Conservation (phyloP, 257 asterid species). For the Mitragyna speciosa region DNA sequence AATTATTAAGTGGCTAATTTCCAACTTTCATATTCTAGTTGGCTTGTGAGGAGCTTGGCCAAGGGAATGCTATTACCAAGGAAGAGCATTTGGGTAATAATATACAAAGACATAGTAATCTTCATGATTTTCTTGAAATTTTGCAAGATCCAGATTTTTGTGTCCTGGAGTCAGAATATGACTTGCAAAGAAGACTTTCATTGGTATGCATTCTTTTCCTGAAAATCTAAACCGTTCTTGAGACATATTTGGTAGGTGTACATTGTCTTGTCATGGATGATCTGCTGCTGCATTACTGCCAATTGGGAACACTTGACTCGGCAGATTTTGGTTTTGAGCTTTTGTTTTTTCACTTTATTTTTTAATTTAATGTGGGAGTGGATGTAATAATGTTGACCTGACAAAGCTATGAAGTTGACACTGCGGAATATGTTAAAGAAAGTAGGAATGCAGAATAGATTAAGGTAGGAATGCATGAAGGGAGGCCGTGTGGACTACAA, state of each 20-base stretch:
- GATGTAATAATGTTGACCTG: too few species aligned
- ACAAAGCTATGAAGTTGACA: background rate
- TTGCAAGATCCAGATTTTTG: constrained; percentile 59
- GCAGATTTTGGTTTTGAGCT: background rate
- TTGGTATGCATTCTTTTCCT: constrained; percentile 41
- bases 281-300: background rate
- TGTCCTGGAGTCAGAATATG: constrained; percentile 64
- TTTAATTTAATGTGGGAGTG: background rate
- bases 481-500: background rate
- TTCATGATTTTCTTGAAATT: constrained; percentile 46
- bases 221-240: background rate
- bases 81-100: constrained; percentile 39
- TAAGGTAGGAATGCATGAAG: background rate
- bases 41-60: constrained; percentile 42
- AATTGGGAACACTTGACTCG: background rate
- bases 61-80: constrained; percentile 30
- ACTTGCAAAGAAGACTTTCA: constrained; percentile 48
- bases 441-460: background rate
- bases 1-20: background rate
- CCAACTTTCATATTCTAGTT: constrained; percentile 38
- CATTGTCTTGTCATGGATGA: background rate
- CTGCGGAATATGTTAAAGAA: background rate
- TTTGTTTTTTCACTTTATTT: too few species aligned
- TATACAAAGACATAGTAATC: constrained; percentile 32
- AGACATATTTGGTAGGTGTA: background rate